phyloP scores from a whole-genome alignment of 148 eudicot species.

The Amaranthus hypochondriacus region DNA sequence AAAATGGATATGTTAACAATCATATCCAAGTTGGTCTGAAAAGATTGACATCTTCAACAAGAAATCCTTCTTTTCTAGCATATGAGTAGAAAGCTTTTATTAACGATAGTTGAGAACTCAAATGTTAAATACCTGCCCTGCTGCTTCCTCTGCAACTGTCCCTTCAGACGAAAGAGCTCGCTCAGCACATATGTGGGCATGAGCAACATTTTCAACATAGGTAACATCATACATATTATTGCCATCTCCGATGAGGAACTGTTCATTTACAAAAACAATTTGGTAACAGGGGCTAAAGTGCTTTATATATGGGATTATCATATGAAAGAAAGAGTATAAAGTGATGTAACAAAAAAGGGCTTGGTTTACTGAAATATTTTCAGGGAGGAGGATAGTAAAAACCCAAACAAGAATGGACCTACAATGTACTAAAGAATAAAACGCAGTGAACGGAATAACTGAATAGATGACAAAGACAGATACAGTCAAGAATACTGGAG shows the following conservation, averaged over 20 bases:
- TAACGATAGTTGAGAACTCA: neutral
- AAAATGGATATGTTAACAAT: neutral
- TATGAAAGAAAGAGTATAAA: too few species aligned
- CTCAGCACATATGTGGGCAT: slow-evolving; percentile 98
- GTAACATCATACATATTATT: slow-evolving; percentile 95
- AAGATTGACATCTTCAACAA: neutral
- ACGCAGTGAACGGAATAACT: too few species aligned
- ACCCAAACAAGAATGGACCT: too few species aligned
- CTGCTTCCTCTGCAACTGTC: slow-evolving; percentile 67
- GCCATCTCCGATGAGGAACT: slow-evolving; percentile 91
- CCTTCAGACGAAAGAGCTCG: slow-evolving; percentile 88
- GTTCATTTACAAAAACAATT: slow-evolving; percentile 12
- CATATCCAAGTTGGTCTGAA: neutral
- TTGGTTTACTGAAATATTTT: too few species aligned
- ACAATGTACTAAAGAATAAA: too few species aligned
- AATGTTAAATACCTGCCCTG: slow-evolving; percentile 72
- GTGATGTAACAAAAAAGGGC: too few species aligned
- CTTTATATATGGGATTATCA: too few species aligned
- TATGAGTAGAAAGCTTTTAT: neutral
- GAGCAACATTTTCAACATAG: slow-evolving; percentile 96
- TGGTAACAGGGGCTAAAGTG: too few species aligned
- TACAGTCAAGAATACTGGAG: too few species aligned
- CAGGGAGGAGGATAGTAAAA: too few species aligned
- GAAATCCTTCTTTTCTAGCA: neutral
- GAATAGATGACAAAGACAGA: too few species aligned